Base-by-base conservation (phyloP, 2,329 filamentous ascomycete genomes). In the Paecilomyces sp. region DNA sequence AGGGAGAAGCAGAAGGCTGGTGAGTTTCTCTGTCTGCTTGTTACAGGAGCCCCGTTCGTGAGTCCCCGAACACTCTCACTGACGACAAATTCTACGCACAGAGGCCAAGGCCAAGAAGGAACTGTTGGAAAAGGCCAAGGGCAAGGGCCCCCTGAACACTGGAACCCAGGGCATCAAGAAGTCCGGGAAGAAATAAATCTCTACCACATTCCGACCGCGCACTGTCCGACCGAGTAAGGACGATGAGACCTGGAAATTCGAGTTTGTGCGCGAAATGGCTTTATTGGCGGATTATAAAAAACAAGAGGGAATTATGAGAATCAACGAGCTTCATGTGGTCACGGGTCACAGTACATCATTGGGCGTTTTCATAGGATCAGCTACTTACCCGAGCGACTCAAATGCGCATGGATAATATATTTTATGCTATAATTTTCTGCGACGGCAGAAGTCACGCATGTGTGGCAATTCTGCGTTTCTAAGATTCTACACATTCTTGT, bases 151-250 rank as follows among this genome's bases (percentile, higher is more conserved):
- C 41, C 75, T 97, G 74, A 92, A 92, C 79, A 88, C 86, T 33
- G 92, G 91, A 34, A 77, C 83, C 55, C 91, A 95, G 79, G 92
- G 91, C 63, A 96, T 97, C 82, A 97, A 97, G 88, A 97, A 96
- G 86, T 94, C 90, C 63, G 92, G 92, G 77, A 96, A 97, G 89
- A 96, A 97, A 88, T 96, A 83, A 79, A 30, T 24, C 6, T 22
- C 24, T 53, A 53, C 51, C 24, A 53, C 22, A 22, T 25, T 28
- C 24, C 51, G 28, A 25, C 54, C 33, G 61, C 53, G 15, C 8
- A 28, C 30, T 24, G n/a, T 15, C 30, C 52, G 24, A 54, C 30
- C 52, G 24, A 54, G 25, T 22, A 28, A 9, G 13, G 15, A 25
- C 18, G 24, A 53, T 22, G 24, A 30, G 51, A 53, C 24, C 15